Base-by-base conservation (phyloP, 2,329 filamentous ascomycete species). In the Fusarium guadeloupense region DNA sequence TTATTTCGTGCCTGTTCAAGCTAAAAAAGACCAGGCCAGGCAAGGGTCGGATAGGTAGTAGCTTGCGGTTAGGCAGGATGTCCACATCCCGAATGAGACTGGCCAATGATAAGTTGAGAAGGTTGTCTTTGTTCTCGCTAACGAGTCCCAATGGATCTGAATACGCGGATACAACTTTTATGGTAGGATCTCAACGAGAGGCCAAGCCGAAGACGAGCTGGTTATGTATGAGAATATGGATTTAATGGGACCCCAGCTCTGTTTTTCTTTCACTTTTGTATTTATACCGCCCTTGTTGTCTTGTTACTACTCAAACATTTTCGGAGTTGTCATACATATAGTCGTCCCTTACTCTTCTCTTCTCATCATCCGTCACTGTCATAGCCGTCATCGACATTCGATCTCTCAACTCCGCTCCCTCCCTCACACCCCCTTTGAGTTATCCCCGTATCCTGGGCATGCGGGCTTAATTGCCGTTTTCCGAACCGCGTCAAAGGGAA, bases 391-490 rank as follows among this genome's bases (percentile, higher is more conserved):
- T 64, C 21, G 33, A 64, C 31, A 52, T 33, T 45, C 5, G 35
- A 38, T 30, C 39, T 9, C 30, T n/a, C 38, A 21, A 47, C 13
- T 31, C 28, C 28, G 39, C 35, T 20, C 39, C 55, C 44, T 31
- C 41, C 41, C 50, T n/a, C n/a, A n/a, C n/a, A n/a, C n/a, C 42
- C 37, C 30, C 39, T 61, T 48, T 17, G 37, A 44, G 35, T 46
- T 43, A 47, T 62, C 61, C 50, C 44, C 56, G 61, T 31, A 26
- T 40, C 43, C 37, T 43, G 54, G 52, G 48, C 40, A 49, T 23
- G 42, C 44, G 39, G 39, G 42, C 26, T 48, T 48, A n/a, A 31
- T 46, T 62, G 62, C 62, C 62, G 62, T 65, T 43, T 51, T 46
- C 62, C 62, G 62, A 54, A 17, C 20, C 33, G 10, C 42, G 39